phyloP scores from a whole-genome alignment of 2,329 filamentous ascomycete species.

The Aureobasidium sp. region DNA sequence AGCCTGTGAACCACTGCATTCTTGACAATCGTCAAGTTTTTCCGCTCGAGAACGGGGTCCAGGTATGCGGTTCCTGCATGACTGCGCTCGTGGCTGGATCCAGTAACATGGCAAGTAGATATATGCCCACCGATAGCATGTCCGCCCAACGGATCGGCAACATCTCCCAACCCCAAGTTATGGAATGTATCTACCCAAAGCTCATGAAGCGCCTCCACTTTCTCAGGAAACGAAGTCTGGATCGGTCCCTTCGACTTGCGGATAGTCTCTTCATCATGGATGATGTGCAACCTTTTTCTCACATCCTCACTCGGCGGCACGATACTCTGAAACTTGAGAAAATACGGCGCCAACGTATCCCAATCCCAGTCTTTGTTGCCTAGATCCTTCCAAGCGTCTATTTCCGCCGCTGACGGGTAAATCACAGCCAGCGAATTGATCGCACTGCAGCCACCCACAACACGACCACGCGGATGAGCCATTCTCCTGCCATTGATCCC shows the following conservation, averaged over 20 bases:
- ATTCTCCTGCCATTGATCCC: constrained; percentile 17
- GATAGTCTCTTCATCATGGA: constrained; percentile 9
- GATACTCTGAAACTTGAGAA: constrained; percentile 23
- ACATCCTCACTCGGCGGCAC: constrained; percentile 16
- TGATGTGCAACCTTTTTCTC: neutral
- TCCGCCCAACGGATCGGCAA: constrained; percentile 17
- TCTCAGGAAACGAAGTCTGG: constrained; percentile 15
- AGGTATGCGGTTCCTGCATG: constrained; percentile 22
- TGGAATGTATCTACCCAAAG: constrained; percentile 20
- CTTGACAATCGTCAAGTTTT: constrained; percentile 19
- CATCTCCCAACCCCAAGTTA: constrained; percentile 16
- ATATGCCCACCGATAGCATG: constrained; percentile 20
- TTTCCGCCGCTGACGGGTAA: constrained; percentile 22
- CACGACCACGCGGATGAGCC: constrained; percentile 29
- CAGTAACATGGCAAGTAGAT: constrained; percentile 6
- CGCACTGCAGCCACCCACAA: constrained; percentile 33
- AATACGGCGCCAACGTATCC: constrained; percentile 37
- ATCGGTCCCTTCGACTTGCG: constrained; percentile 16
- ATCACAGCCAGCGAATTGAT: constrained; percentile 30
- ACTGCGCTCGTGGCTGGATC: constrained; percentile 17
- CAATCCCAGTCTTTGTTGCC: constrained; percentile 38
- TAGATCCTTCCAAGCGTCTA: constrained; percentile 31
- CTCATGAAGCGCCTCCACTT: constrained; percentile 13
- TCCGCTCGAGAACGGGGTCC: constrained; percentile 17
- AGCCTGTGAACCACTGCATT: constrained; percentile 19